Percentiles rank a stretch among this genome's conserved stretches.
Conservation (phyloP, 2,329 filamentous ascomycete species). For the Seiridium unicorne region DNA sequence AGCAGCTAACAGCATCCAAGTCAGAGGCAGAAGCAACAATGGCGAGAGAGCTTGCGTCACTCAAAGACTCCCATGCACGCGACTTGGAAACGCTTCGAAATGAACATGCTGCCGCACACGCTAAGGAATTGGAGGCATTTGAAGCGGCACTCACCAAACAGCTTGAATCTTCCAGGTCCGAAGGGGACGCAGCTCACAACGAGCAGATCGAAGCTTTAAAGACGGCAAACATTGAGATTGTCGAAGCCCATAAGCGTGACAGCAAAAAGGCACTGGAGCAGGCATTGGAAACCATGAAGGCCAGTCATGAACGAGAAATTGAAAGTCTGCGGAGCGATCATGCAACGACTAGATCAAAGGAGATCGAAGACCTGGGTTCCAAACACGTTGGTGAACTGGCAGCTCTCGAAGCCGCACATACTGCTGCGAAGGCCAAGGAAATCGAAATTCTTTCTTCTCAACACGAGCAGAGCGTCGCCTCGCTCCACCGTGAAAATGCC, state of each 20-base stretch:
- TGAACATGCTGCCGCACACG: constrained; percentile 28
- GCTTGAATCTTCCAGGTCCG: constrained; percentile 27
- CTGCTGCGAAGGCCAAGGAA: constrained; percentile 14
- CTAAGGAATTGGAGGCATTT: constrained; percentile 17
- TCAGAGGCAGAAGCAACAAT: constrained; percentile 22
- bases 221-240: constrained; percentile 10
- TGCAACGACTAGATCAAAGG: constrained; percentile 18
- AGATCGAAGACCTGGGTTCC: constrained; percentile 19
- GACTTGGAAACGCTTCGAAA: constrained; percentile 28
- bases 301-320: constrained; percentile 11
- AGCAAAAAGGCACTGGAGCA: constrained; percentile 3
- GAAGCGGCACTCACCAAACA: constrained; percentile 25
- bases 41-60: constrained; percentile 19
- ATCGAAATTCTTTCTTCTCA: constrained; percentile 12
- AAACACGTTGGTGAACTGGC: constrained; percentile 22
- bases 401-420: constrained; percentile 18
- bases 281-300: not conserved
- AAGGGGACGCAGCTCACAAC: constrained; percentile 12
- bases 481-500: constrained; percentile 14
- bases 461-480: constrained; percentile 14
- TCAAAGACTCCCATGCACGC: constrained; percentile 25
- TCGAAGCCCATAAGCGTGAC: constrained; percentile 20
- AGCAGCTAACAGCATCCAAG: constrained; percentile 30
- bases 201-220: constrained; percentile 18
- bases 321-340: constrained; percentile 24